Evolutionary conservation across 2,329 filamentous ascomycete genomes (phyloP).

Genomic region (Pseudopithomyces maydicus): DNA sequence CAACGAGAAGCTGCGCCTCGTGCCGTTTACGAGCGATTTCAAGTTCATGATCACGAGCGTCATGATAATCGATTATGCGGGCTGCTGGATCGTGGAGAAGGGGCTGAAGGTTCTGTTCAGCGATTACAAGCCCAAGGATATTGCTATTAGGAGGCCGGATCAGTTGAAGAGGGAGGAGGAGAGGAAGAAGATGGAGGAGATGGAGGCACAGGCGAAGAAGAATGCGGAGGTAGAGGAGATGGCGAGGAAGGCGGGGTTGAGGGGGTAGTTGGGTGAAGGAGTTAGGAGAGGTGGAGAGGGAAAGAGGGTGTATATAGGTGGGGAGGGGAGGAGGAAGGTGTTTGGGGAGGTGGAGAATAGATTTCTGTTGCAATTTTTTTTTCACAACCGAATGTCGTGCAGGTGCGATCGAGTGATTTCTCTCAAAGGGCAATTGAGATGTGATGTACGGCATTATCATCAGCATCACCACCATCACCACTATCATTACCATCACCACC

Average conservation of each 20-base stretch:
- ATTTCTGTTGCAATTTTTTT: no score
- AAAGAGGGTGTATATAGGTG: no score
- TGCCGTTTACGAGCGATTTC: conserved; percentile 88
- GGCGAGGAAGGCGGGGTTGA: conserved; percentile 18
- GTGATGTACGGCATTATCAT: no score
- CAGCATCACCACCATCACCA: no score
- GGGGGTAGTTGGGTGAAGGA: neutral
- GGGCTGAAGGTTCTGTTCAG: conserved; percentile 83
- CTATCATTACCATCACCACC: no score
- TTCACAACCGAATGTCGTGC: no score
- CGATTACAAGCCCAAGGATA: conserved; percentile 92
- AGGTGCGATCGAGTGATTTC: no score
- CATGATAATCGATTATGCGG: conserved; percentile 87
- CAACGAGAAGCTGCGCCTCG: conserved; percentile 89
- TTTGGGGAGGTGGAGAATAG: no score
- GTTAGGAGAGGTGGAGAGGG: no score
- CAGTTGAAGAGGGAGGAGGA: conserved; percentile 78
- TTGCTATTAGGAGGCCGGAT: conserved; percentile 83
- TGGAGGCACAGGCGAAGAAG: conserved; percentile 40
- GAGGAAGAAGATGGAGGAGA: conserved; percentile 66
- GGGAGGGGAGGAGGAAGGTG: no score
- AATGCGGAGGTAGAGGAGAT: conserved; percentile 37
- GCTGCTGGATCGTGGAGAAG: conserved; percentile 88
- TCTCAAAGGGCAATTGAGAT: no score
- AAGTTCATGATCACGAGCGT: conserved; percentile 80